Conservation (phyloP, 2,329 filamentous ascomycete genomes). For the Aspergillus sp. region DNA sequence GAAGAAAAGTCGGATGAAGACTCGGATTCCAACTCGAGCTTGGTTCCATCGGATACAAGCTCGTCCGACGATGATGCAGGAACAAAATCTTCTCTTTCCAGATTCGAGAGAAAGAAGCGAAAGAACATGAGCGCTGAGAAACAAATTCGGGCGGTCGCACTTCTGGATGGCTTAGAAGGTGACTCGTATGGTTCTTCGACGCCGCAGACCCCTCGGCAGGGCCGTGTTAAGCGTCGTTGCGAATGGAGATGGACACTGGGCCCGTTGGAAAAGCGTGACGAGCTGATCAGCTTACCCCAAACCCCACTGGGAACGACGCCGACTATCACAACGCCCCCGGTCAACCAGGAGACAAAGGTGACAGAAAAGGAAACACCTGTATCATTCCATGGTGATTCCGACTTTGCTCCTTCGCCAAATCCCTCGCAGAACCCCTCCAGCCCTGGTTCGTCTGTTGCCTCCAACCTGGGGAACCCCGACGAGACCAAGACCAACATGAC, state of each 20-base stretch:
- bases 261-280: conserved; percentile 27
- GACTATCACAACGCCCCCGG: too few species aligned
- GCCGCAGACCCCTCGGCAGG: conserved; percentile 50
- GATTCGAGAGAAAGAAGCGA: conserved; percentile 32
- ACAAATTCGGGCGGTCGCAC: conserved; percentile 35
- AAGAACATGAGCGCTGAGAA: conserved; percentile 27
- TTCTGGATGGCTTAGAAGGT: conserved; percentile 41
- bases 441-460: conserved; percentile 5
- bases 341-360: too few species aligned
- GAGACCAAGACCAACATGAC: conserved; percentile 3
- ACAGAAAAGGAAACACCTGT: conserved; percentile 1
- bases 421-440: conserved; percentile 4
- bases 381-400: conserved; percentile 2
- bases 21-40: conserved; percentile 23
- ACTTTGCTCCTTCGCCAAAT: conserved; percentile 1
- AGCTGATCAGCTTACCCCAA: conserved; percentile 1
- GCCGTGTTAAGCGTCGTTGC: conserved; percentile 48
- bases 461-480: conserved; percentile 1
- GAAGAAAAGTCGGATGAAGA: conserved; percentile 18
- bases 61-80: conserved; percentile 29
- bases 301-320: neutral
- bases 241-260: conserved; percentile 57
- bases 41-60: conserved; percentile 23
- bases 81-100: conserved; percentile 9
- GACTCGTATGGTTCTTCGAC: conserved; percentile 41